Evolutionary conservation across 257 asterid species (phyloP).

Genomic region (Solanum corneliomulleri): DNA sequence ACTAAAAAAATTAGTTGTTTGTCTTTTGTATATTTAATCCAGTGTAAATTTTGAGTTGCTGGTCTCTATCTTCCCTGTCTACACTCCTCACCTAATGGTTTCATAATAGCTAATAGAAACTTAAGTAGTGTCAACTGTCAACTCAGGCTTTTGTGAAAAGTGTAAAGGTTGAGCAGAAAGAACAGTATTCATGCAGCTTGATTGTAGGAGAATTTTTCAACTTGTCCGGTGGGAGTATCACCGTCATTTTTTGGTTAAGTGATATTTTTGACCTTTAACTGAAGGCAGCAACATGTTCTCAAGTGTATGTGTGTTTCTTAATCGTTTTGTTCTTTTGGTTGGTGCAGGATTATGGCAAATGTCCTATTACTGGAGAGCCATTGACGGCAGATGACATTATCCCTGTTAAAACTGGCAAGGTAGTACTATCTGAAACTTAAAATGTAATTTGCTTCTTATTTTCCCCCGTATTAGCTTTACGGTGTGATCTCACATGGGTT

Average conservation of each 20-base stretch:
- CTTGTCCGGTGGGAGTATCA: background rate
- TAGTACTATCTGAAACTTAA: constrained; percentile 3
- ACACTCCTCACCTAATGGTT: background rate
- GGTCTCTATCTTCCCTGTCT: background rate
- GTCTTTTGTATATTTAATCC: background rate
- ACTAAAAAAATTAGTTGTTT: background rate
- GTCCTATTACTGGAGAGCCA: constrained; percentile 93
- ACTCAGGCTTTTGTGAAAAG: background rate
- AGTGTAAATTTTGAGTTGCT: background rate
- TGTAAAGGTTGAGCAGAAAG: background rate
- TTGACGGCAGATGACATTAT: constrained; percentile 71
- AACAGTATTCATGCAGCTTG: background rate
- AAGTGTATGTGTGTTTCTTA: background rate
- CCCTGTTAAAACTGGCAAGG: constrained; percentile 87
- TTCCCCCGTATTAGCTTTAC: background rate
- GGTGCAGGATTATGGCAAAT: constrained; percentile 82
- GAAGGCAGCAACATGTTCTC: background rate
- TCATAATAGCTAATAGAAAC: background rate
- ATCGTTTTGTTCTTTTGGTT: background rate
- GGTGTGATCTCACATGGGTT: background rate
- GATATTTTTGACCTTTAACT: background rate
- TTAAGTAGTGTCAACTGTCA: background rate
- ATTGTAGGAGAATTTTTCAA: background rate
- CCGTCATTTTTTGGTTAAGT: background rate
- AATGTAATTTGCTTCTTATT: background rate